Base-by-base conservation (phyloP, 768 basidiomycete genomes). In the Leucocoprinus sp. region DNA sequence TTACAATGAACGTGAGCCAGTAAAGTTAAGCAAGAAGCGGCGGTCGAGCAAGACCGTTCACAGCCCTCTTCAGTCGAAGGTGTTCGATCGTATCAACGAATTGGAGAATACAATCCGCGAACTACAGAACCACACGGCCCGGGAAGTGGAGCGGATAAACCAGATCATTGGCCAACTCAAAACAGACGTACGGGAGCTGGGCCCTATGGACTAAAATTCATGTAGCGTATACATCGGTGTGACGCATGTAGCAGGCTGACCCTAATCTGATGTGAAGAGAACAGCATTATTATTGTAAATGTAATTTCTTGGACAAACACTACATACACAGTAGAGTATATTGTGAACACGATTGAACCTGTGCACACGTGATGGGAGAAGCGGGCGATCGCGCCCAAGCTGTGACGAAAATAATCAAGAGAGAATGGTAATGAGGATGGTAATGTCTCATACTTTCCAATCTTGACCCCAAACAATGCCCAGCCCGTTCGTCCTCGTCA, bases 401-500 rank as follows among this genome's bases (percentile, higher is more conserved):
- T 40, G 39, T 27, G 17, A 9, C 24, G 19, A 27, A 11, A 27
- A 8, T 41, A 22, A 34, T 41, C 21, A 12, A 36, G 17, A 8
- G 17, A 18, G 12, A 18, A 24, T n/a, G n/a, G n/a, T n/a, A 23
- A 5, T 5, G 22, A 9, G 28, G 2, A 11, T 6, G 29, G n/a
- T 8, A 39, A 39, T 47, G 45, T 47, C 45, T 47, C 45, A 47
- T 40, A 23, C 22, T 29, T 18, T 27, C 18, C 15, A 28, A 2
- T n/a, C 46, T 22, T 26, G 26, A 33, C 29, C 37, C 49, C 8
- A 41, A 59, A 40, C 41, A 5, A 53, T 53, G 36, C 52, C 59
- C 7, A 61, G 56, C 33, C 75, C 74, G 0, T 80, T 79, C 54
- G 56, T 73, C 50, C 63, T 81, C 46, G 63, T 80, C 38, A 62